Conservation (phyloP, 2,329 filamentous ascomycete species). For the Colletotrichum neosansevieriae region DNA sequence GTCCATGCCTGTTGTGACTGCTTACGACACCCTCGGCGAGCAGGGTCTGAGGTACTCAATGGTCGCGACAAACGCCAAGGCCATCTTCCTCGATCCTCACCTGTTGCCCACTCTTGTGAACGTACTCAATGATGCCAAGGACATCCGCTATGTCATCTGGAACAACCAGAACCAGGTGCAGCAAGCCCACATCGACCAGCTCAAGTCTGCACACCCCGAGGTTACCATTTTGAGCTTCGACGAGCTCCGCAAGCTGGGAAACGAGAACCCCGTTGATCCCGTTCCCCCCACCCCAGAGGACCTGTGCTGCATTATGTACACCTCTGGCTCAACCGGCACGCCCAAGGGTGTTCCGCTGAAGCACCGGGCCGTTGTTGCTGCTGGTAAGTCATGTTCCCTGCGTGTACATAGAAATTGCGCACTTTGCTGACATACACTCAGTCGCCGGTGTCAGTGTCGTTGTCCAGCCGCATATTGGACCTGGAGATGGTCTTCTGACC, state of each 20-base stretch:
- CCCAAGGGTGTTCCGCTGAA: constrained; percentile 85
- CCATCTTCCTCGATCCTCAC: constrained; percentile 67
- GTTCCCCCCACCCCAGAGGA: constrained; percentile 79
- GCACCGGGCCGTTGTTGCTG: constrained; percentile 80
- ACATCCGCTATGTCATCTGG: constrained; percentile 66
- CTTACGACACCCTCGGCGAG: constrained; percentile 84
- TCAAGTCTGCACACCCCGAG: constrained; percentile 56
- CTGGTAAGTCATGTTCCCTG: constrained; percentile 64
- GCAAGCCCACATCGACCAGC: constrained; percentile 61
- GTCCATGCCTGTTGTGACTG: constrained; percentile 86
- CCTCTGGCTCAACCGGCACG: constrained; percentile 84
- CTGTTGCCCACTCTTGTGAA: constrained; percentile 70
- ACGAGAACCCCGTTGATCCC: constrained; percentile 75
- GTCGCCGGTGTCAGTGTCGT: constrained; percentile 83
- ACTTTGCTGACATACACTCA: constrained; percentile 46
- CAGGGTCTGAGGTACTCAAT: constrained; percentile 81
- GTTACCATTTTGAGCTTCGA: constrained; percentile 63
- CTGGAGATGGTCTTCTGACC: constrained; percentile 82
- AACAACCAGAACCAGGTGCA: constrained; percentile 66
- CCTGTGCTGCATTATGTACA: constrained; percentile 80
- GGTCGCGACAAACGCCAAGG: constrained; percentile 76
- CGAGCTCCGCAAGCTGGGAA: constrained; percentile 62
- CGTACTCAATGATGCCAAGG: constrained; percentile 62
- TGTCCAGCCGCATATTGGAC: constrained; percentile 81
- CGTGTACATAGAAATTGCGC: constrained; percentile 10